Evolutionary conservation across 306 rosid species (phyloP), one percentile per base, ranked within the genome.

Genomic region (Rosa rugosa): DNA sequence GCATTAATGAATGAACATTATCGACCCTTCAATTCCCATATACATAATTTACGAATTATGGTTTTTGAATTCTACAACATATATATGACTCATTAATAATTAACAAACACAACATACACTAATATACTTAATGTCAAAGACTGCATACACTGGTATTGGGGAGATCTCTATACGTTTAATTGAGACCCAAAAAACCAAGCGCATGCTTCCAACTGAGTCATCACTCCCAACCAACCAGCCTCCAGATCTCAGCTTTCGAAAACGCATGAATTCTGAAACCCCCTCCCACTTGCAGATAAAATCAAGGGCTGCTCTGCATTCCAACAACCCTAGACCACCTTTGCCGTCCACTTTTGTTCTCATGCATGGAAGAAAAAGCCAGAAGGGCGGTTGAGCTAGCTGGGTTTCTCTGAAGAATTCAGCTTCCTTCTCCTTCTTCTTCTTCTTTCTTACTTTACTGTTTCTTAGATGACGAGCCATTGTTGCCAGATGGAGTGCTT

Each of bases 401-500:
- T 69, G 34, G 59, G 50, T 40, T 40, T 20, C 49, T 40, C 31
- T 65, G 45, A 38, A 67, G 71, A 67, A 3, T 40, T 67, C 71
- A 67, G 47, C 71, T 40, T 18, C 71, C 13, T 40, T 40, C 49
- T 18, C 46, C 46, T 16, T n/a, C 25, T 69, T n/a, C 18, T 46
- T 49, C 34, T 36, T 41, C 56, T 51, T 8, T 66, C 70, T 68
- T 60, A 84, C 73, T 79, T 78, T 47, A 42, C 73, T 71, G 49
- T 27, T 81, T 83, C 79, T 72, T 82, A 53, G 88, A 84, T 60
- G 86, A 65, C 23, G 84, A 77, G 36, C 72, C 87, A 36, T 82
- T 85, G 22, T 57, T 41, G 45, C 74, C 84, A 42, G 82, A 77
- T 79, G 83, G 65, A 62, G 54, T 73, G 17, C 75, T 84, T 72